A percentile compares a stretch with the other conserved stretches of the same genome.
phyloP scores from a whole-genome alignment of 805 yeast genomes.

The Candida khao-thaluensis region DNA sequence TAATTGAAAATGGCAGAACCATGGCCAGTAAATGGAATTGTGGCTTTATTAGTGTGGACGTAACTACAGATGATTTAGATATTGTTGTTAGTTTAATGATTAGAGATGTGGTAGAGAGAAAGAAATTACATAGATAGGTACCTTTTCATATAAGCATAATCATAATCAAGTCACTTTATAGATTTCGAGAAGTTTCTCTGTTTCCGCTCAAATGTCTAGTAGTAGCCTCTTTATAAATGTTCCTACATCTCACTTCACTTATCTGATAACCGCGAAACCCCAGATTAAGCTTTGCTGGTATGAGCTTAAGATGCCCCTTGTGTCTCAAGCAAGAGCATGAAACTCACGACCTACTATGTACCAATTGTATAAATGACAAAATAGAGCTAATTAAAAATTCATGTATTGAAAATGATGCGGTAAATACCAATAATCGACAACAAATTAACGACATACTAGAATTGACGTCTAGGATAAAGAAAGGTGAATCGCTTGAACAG shows the following conservation, averaged over 20 bases:
- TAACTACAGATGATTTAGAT: conserved; percentile 49
- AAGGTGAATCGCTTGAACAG: conserved; percentile 8
- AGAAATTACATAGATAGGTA: conserved; percentile 9
- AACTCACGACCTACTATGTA: conserved; percentile 22
- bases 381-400: conserved; percentile 25
- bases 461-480: conserved; percentile 15
- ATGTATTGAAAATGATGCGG: conserved; percentile 24
- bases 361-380: conserved; percentile 19
- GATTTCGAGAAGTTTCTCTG: no score
- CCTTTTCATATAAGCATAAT: no score
- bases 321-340: conserved; percentile 16
- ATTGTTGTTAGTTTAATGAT: conserved; percentile 56
- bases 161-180: no score
- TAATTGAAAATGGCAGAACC: conserved; percentile 56
- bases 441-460: conserved; percentile 29
- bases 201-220: no score
- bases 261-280: no score
- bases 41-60: conserved; percentile 65
- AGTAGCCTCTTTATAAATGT: no score
- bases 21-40: conserved; percentile 63
- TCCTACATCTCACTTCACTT: no score
- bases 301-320: no score
- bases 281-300: no score
- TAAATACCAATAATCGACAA: conserved; percentile 19
- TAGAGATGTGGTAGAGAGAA: conserved; percentile 56